Evolutionary conservation across 192 early-diverging fungal species (phyloP).

Genomic region (Backusella tarrabulga): DNA sequence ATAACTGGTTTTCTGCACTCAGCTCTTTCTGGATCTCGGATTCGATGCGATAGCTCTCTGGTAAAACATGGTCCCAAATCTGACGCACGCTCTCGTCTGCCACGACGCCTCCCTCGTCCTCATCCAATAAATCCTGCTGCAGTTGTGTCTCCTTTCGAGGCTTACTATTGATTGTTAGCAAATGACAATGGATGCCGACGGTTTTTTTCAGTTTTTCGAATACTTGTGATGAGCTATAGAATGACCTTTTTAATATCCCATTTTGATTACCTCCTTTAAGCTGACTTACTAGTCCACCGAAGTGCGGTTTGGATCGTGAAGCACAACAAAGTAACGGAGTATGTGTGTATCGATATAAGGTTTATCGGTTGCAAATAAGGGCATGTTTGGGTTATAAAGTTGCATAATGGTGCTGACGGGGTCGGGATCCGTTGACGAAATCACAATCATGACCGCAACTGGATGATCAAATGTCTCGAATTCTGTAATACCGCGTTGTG

Average conservation of each 20-base stretch:
- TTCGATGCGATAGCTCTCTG: slow-evolving; percentile 3
- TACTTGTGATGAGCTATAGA: slow-evolving; percentile 52
- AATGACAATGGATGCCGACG: slow-evolving; percentile 60
- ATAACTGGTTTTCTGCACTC: background rate
- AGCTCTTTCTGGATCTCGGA: slow-evolving; percentile 3
- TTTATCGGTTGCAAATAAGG: slow-evolving; percentile 58
- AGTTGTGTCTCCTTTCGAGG: background rate
- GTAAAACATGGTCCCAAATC: slow-evolving; percentile 13
- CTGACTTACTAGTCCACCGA: slow-evolving; percentile 51
- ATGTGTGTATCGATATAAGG: slow-evolving; percentile 79
- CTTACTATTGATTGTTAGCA: slow-evolving; percentile 61
- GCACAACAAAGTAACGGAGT: slow-evolving; percentile 78
- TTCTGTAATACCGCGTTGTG: slow-evolving; percentile 69
- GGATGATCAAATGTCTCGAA: slow-evolving; percentile 96
- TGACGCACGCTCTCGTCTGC: background rate
- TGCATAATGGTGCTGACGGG: slow-evolving; percentile 67
- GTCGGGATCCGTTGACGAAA: slow-evolving; percentile 67
- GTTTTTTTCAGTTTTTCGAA: slow-evolving; percentile 65
- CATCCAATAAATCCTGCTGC: slow-evolving; percentile 4
- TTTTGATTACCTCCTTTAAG: background rate
- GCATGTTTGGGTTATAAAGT: slow-evolving; percentile 51
- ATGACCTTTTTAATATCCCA: background rate
- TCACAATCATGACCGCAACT: slow-evolving; percentile 72
- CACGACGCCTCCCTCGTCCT: background rate
- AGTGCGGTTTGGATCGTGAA: slow-evolving; percentile 74